These are phyloP conservation scores for Noccaea caerulescens DNA, from an alignment of 345 rosid genomes.

Conservation along the genomic window DNA sequence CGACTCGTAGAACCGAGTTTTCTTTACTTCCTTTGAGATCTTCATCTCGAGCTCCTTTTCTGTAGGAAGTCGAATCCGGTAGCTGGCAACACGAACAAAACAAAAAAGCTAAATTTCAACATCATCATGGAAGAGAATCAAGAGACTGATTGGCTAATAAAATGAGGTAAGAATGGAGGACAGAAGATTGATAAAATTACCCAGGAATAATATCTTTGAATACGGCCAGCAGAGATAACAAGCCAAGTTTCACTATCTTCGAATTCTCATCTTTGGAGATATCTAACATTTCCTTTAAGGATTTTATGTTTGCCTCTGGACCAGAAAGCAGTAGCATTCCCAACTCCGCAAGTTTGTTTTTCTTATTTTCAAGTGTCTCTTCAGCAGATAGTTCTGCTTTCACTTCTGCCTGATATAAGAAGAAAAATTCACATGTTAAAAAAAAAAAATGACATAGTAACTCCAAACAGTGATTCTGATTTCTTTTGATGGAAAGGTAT, in stretches of 20 bases:
- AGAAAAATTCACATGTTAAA: neutral
- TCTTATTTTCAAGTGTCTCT: slow-evolving; percentile 69
- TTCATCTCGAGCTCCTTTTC: slow-evolving; percentile 98
- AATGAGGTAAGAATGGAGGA: slow-evolving; percentile 3
- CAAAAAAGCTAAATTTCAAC: slow-evolving; percentile 10
- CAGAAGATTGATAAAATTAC: slow-evolving; percentile 45
- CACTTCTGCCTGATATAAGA: slow-evolving; percentile 75
- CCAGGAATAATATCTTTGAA: slow-evolving; percentile 94
- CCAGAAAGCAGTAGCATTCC: slow-evolving; percentile 73
- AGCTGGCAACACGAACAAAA: slow-evolving; percentile 52
- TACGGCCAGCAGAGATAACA: slow-evolving; percentile 86
- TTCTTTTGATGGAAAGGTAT: neutral
- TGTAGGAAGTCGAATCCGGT: slow-evolving; percentile 95
- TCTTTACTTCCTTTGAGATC: slow-evolving; percentile 92
- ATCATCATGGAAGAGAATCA: neutral
- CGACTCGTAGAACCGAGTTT: slow-evolving; percentile 84
- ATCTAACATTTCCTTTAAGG: slow-evolving; percentile 77
- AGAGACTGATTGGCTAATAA: slow-evolving; percentile 16
- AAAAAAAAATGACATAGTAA: neutral
- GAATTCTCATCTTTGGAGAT: slow-evolving; percentile 62
- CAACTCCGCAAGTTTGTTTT: slow-evolving; percentile 77
- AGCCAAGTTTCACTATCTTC: slow-evolving; percentile 67
- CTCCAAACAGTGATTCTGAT: no score
- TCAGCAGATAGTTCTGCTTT: slow-evolving; percentile 83
- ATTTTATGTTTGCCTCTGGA: slow-evolving; percentile 78